These are phyloP conservation scores for Phytophthora meadii DNA, from an alignment of 352 stramenopile species.

Conservation along the genomic window DNA sequence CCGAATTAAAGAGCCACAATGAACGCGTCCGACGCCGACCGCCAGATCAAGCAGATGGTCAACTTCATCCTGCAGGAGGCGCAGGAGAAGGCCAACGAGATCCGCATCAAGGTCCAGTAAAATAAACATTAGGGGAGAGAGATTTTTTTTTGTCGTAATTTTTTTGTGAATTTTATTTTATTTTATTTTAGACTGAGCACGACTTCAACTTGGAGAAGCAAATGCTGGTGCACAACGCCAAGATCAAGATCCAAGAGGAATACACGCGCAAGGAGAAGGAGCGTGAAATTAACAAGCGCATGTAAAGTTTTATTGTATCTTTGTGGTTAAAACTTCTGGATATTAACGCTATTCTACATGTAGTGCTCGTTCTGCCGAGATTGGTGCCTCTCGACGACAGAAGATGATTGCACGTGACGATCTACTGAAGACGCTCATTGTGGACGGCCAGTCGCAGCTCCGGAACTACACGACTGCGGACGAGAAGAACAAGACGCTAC, in stretches of 20 bases:
- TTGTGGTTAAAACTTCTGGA: background rate
- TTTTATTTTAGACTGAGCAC: conserved; percentile 92
- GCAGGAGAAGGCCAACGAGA: conserved; percentile 99
- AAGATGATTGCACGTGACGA: conserved; percentile 97
- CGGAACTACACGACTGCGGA: conserved; percentile 63
- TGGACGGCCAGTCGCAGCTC: conserved; percentile 65
- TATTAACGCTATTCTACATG: conserved; percentile 2
- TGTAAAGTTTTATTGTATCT: conserved; percentile 41
- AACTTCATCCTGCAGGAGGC: conserved; percentile 99
- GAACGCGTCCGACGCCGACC: conserved; percentile 86
- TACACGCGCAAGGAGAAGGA: conserved; percentile 98
- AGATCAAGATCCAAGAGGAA: conserved; percentile 98
- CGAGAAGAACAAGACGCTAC: conserved; percentile 93
- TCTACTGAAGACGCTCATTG: conserved; percentile 86
- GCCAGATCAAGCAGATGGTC: conserved; percentile 96
- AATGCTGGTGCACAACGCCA: conserved; percentile 98
- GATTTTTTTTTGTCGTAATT: background rate
- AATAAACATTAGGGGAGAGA: background rate
- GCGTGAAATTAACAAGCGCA: conserved; percentile 94
- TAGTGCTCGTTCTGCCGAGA: conserved; percentile 92
- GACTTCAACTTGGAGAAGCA: conserved; percentile 99
- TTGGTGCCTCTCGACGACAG: conserved; percentile 95
- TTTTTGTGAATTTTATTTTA: conserved; percentile 10
- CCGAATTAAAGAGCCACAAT: conserved; percentile 46
- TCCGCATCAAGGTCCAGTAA: conserved; percentile 93